Conservation (phyloP, 2,329 filamentous ascomycete genomes). For the Monosporascus cannonballus region DNA sequence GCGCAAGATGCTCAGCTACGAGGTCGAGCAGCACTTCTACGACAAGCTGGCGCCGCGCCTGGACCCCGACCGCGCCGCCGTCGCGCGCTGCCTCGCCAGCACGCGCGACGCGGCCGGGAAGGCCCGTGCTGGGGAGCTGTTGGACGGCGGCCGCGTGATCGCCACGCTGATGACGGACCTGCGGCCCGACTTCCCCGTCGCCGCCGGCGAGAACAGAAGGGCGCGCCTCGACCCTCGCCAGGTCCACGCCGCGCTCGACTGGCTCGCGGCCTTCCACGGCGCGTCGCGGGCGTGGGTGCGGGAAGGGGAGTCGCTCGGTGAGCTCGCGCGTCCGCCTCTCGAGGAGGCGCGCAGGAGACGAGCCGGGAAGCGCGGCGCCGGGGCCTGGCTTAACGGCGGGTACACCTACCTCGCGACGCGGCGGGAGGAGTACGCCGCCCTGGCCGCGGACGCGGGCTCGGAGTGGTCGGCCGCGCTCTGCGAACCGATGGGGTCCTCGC, state of each 20-base stretch:
- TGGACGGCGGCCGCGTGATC: constrained; percentile 27
- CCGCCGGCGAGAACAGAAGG: constrained; percentile 46
- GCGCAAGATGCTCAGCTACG: constrained; percentile 61
- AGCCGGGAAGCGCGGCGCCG: constrained; percentile 12
- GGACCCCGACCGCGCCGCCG: constrained; percentile 15
- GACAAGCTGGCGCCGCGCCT: constrained; percentile 46
- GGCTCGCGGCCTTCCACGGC: constrained; percentile 57
- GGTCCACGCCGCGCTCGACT: constrained; percentile 49
- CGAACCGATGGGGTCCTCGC: constrained; percentile 9
- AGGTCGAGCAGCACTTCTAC: constrained; percentile 64
- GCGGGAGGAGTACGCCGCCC: constrained; percentile 44
- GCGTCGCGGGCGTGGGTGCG: constrained; percentile 38
- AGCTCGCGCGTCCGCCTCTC: constrained; percentile 47
- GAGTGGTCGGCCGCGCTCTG: constrained; percentile 53
- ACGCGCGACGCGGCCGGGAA: constrained; percentile 12
- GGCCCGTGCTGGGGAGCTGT: constrained; percentile 21
- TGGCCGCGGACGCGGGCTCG: constrained; percentile 38
- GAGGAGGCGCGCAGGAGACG: constrained; percentile 39
- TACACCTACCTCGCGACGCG: constrained; percentile 65
- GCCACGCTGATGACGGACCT: constrained; percentile 56
- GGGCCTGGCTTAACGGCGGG: constrained; percentile 59
- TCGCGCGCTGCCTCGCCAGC: constrained; percentile 16
- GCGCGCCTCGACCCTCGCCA: constrained; percentile 36
- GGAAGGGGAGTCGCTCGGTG: constrained; percentile 14
- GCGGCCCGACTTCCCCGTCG: constrained; percentile 44